Evolutionary conservation across 805 yeast species (phyloP), one percentile per base, ranked within the genome.

Genomic region (Sugiyamaella smithiae): DNA sequence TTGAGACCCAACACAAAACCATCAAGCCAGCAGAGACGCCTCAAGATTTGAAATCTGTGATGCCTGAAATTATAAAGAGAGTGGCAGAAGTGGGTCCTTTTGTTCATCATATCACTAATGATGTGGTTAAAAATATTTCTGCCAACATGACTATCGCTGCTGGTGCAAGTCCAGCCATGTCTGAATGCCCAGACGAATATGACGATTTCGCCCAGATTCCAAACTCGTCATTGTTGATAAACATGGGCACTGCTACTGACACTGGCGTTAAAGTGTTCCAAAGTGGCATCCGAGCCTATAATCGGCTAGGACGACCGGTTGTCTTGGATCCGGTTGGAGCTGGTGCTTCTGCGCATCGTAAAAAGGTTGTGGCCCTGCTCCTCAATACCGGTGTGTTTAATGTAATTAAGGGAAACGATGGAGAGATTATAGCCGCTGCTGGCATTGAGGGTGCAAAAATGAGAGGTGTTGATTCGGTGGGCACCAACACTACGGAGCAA

Each of bases 291-390:
- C 60, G 62, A 7, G 77, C 75, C 0, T 88, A 89, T 62, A 84
- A 84, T 60, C 61, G 59, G 11, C 57, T 64, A 11, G 77, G 77
- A 2, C 71, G 74, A 40, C 90, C 87, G 2, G 75, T 89, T 26
- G 78, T 89, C 0, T 82, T 85, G 56, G 97, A 89, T 64, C 97
- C 97, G 0, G 96, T 89, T n/a, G 97, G 89, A 0, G 88, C 84
- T 33, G 96, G 96, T 23, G 96, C 97, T 0, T 75, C 96, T 0
- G 49, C 60, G 2, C 74, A 78, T 4, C 73, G 97, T 50, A 68
- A 69, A 33, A 58, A 65, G 2, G 69, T 80, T 14, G 76, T 81
- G 45, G 63, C 69, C 23, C 61, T 62, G 0, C 57, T 88, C 7
- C 63, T 89, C 26, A 71, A 81, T 31, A 63, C 72, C 9, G 88